Evolutionary conservation across 768 basidiomycete genomes (phyloP).

Genomic region (Pleurotus djamor): DNA sequence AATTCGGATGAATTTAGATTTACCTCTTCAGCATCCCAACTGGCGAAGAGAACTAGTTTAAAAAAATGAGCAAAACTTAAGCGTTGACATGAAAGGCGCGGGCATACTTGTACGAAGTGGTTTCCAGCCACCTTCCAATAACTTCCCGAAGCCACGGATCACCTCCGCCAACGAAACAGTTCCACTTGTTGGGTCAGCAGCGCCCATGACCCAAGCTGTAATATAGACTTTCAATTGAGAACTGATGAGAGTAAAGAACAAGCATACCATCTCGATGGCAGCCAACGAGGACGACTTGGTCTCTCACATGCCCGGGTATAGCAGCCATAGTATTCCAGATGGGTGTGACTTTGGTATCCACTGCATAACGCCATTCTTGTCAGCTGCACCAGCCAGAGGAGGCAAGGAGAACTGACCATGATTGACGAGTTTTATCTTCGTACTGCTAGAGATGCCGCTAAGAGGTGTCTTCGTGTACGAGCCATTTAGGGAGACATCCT

Average conservation of each 20-base stretch:
- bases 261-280: constrained; percentile 66
- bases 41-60: constrained; percentile 55
- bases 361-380: constrained; percentile 24
- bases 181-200: constrained; percentile 77
- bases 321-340: constrained; percentile 65
- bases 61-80: constrained; percentile 10
- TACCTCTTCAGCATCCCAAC: constrained; percentile 76
- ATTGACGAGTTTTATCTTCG: constrained; percentile 50
- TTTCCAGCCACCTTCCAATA: constrained; percentile 77
- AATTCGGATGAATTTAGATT: background rate
- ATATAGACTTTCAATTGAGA: background rate
- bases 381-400: background rate
- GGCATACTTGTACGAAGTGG: constrained; percentile 60
- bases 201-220: constrained; percentile 76
- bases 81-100: background rate
- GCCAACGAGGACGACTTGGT: constrained; percentile 69
- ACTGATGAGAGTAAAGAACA: background rate
- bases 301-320: constrained; percentile 61
- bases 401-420: constrained; percentile 35
- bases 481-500: constrained; percentile 25
- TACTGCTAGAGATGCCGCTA: constrained; percentile 47
- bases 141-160: constrained; percentile 67
- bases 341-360: constrained; percentile 77
- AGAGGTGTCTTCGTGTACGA: constrained; percentile 22
- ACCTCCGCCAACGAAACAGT: constrained; percentile 79